phyloP scores from a whole-genome alignment of 495 filamentous ascomycete genomes.

The Mytilinidion resinicola region DNA sequence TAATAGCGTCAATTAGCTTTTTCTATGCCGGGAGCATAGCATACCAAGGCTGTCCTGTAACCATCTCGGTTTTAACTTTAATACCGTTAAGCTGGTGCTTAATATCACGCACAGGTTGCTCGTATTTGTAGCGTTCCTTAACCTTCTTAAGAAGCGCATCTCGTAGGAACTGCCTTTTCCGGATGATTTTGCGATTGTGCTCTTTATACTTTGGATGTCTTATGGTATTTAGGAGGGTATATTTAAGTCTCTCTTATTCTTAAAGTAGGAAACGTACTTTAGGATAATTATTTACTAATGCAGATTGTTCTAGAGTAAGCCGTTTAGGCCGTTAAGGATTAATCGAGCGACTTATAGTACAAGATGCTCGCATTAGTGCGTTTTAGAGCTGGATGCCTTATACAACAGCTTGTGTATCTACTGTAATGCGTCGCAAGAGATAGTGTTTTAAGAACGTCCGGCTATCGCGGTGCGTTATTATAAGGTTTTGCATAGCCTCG shows the following conservation, averaged over 20 bases:
- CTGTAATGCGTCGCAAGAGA: too few species aligned
- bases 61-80: too few species aligned
- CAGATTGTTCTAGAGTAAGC: conserved; percentile 26
- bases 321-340: conserved; percentile 31
- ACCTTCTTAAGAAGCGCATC: too few species aligned
- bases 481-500: conserved; percentile 38
- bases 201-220: conserved; percentile 13
- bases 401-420: too few species aligned
- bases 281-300: conserved; percentile 17
- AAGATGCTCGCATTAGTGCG: conserved; percentile 32
- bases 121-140: conserved; percentile 31
- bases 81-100: conserved; percentile 30
- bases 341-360: conserved; percentile 37
- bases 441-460: too few species aligned
- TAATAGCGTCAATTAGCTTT: too few species aligned
- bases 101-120: conserved; percentile 31
- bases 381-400: conserved; percentile 36
- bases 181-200: conserved; percentile 10
- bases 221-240: not conserved
- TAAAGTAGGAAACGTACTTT: conserved; percentile 12
- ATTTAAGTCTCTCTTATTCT: conserved; percentile 14
- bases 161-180: conserved; percentile 27
- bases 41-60: too few species aligned
- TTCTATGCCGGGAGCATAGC: too few species aligned
- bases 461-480: too few species aligned